Conservation (phyloP, 139 green algal species). For the Tetraselmis chui region DNA sequence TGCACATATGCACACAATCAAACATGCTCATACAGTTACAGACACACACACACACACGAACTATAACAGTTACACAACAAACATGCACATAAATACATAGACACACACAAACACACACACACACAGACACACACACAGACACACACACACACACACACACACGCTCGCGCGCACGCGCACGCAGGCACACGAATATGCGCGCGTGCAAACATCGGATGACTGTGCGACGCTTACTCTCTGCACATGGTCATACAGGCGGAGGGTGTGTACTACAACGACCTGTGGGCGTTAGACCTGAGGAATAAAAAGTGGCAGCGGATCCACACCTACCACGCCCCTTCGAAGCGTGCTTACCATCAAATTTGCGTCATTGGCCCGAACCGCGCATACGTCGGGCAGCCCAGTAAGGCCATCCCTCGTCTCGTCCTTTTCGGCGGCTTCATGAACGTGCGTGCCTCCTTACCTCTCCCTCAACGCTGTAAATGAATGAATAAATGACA, state of each 20-base stretch:
- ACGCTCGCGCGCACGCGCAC: too few relatives aligned
- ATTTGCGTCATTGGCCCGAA: neutral
- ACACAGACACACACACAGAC: too few relatives aligned
- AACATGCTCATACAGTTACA: too few relatives aligned
- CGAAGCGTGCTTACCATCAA: constrained; percentile 8
- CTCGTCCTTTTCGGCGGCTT: constrained; percentile 6
- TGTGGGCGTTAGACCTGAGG: neutral
- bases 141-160: too few relatives aligned
- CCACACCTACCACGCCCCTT: constrained; percentile 10
- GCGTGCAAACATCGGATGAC: too few relatives aligned
- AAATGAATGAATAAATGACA: too few relatives aligned
- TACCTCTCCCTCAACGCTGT: neutral
- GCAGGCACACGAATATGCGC: too few relatives aligned
- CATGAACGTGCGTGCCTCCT: neutral
- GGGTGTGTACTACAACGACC: neutral
- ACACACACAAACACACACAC: too few relatives aligned
- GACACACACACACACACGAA: too few relatives aligned
- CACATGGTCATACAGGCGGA: neutral
- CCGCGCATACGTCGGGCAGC: constrained; percentile 1
- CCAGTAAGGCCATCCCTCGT: constrained; percentile 7
- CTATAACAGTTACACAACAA: too few relatives aligned
- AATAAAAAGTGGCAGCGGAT: neutral
- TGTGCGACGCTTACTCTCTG: neutral
- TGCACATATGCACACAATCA: too few relatives aligned
- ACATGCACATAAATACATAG: too few relatives aligned